Evolutionary conservation across 1,139 yeast genomes (phyloP), one percentile per base, ranked within the genome.

Genomic region (Lodderomyces margitis): DNA sequence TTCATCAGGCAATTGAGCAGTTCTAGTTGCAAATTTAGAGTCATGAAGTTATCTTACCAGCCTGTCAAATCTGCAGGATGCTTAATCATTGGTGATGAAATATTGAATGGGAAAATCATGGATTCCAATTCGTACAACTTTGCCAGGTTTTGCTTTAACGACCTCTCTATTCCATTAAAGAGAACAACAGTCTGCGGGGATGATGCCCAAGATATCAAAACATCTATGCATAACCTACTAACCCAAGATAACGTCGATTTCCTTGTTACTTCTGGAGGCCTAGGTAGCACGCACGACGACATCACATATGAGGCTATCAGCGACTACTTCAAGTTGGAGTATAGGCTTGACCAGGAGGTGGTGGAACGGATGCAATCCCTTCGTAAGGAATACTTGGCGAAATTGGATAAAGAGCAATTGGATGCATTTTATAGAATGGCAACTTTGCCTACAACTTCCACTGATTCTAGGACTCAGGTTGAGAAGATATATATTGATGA

Each of bases 221-320:
- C 71, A 10, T 75, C 83, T 1, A 62, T 86, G 23, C 59, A 61
- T 25, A 57, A 70, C 5, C 64, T 86, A 45, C 45, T 57, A 8
- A 56, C 60, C 17, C 62, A 74, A 23, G 57, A 67, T 16, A 66
- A 74, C 37, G 81, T 81, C 51, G 92, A 86, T 54, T 74, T 87
- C 42, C 74, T 87, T 5, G 75, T 87, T 14, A 87, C 96, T 1
- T 78, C 88, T 14, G 96, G 96, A 2, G 88, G 87, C 0, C 85
- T 88, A 47, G 96, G 96, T 0, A 87, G 95, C 3, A 88, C 96
- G 0, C 95, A 87, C 54, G 96, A 87, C 57, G 96, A 87, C 58
- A 83, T 87, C 44, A 87, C 95, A 0, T 87, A 88, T 58, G 80
- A 80, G 39, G 74, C 84, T 5, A 58, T 87, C 12, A 86, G 89